Evolutionary conservation across 192 early-diverging fungal genomes (phyloP).

Genomic region (Ambispora gerdemannii): DNA sequence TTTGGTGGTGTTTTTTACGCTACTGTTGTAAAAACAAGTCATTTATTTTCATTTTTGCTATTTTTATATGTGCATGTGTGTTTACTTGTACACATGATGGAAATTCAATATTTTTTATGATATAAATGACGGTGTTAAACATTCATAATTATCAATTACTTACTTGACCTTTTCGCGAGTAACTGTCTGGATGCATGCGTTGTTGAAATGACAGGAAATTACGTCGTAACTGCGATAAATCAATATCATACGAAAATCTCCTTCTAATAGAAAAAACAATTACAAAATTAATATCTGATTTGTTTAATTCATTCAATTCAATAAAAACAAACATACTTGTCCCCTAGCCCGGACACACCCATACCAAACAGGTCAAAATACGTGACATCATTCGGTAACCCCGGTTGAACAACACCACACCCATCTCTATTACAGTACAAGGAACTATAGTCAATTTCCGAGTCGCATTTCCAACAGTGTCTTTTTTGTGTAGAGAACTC

Average conservation of each 20-base stretch:
- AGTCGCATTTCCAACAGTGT: slow-evolving; percentile 65
- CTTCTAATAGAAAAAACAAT: slow-evolving; percentile 28
- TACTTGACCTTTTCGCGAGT: slow-evolving; percentile 57
- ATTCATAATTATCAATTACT: background rate
- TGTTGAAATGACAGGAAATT: slow-evolving; percentile 78
- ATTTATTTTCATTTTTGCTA: background rate
- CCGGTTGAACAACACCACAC: slow-evolving; percentile 59
- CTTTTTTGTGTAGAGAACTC: slow-evolving; percentile 32
- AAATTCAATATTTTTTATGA: no score
- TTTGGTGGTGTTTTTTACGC: background rate
- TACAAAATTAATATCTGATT: background rate
- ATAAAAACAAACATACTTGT: slow-evolving; percentile 29
- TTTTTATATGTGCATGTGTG: background rate
- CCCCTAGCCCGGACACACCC: slow-evolving; percentile 17
- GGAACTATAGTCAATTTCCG: slow-evolving; percentile 37
- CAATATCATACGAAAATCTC: slow-evolving; percentile 62
- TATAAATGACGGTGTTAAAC: no score
- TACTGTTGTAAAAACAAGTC: background rate
- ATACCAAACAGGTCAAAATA: slow-evolving; percentile 60
- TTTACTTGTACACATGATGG: background rate
- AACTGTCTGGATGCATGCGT: slow-evolving; percentile 83
- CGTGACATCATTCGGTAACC: slow-evolving; percentile 41
- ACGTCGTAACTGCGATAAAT: slow-evolving; percentile 54
- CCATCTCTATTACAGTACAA: slow-evolving; percentile 58
- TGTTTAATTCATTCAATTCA: background rate